Base-by-base conservation (phyloP, 352 stramenopile genomes). In the Heterotrichella gracilis region DNA sequence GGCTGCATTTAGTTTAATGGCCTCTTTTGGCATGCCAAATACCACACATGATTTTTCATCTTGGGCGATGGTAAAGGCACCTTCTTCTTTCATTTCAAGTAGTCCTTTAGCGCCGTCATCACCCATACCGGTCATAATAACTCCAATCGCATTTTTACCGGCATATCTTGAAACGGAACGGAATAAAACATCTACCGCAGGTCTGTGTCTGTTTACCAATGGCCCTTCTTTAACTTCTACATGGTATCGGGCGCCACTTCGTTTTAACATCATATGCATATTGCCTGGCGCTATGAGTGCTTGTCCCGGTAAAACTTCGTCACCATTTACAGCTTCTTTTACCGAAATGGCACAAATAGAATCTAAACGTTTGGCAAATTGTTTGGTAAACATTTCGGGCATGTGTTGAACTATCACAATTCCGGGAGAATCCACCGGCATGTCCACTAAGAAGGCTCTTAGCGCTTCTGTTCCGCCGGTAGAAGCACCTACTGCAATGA, bases 401-500 rank as follows among this genome's bases (percentile, higher is more conserved):
- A 66, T 66, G 41, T 66, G 41, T 22, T 66, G 41, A n/a, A 22
- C 23, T 3, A 66, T 66, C n/a, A 66, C n/a, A 4, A 66, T 66
- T n/a, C 9, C 9, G 41, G 41, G 41, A 1, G 4, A 1, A n/a
- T 2, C n/a, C 1, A 66, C 2, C 9, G 41, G 41, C n/a, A 66
- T n/a, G 23, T 4, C 23, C 9, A 22, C 41, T 3, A 66, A 66
- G 1, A 66, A 4, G 9, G 41, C 1, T 4, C 23, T 22, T 1
- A 66, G 41, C 41, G 41, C 1, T 9, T n/a, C 9, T 9, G 41
- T n/a, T 1, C 41, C 41, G 3, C 41, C 41, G 1, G 41, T 66
- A n/a, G 41, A 66, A 22, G 41, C 21, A 1, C n/a, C 41, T n/a
- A 66, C 23, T 22, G 23, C 41, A 1, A 66, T n/a, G 4, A 66